Base-by-base conservation (phyloP, 192 early-diverging fungal species). In the Geranomyces variabilis region DNA sequence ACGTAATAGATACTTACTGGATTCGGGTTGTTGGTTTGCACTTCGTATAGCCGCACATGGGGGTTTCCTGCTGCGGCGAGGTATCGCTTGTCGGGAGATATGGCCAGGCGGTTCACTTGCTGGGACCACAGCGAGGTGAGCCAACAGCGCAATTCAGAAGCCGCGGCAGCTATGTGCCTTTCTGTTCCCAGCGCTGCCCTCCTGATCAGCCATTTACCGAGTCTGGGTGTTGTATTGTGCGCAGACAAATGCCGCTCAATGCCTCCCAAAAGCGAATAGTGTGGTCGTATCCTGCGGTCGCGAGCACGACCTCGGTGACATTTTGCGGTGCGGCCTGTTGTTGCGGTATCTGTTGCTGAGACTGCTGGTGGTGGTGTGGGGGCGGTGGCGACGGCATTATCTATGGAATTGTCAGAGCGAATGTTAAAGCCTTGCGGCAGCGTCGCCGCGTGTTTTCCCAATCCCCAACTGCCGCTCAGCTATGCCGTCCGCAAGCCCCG, bases 1-100 rank as follows among this genome's bases (percentile, higher is more conserved):
- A 7, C 36, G 36, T 10, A 3, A 3, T 26, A 14, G 3, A 7
- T 60, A 76, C 65, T 76, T 83, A 90, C 88, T 12, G 93, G 89
- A 72, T 90, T 91, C 22, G 89, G 86, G 66, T 94, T 89, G 66
- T 83, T 83, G 17, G 87, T 88, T 63, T 91, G 91, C 60, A 93
- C 92, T 67, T 94, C 93, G 69, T 92, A 94, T 34, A 94, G 75
- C 57, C 91, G 81, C 34, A 94, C 88, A 77, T 87, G 85, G 63
- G 92, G 93, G 67, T 95, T 92, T 78, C 91, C 85, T 29, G 93
- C 92, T 13, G 93, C 93, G 15, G 89, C 93, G 17, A 95, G 75
- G 73, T 88, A 90, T 24, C 92, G 83, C 67, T 95, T 95, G 74
- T 95, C 93, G 9, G 93, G 93, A 14, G 93, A 94, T 13, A 95